Evolutionary conservation across 345 rosid species (phyloP).

Genomic region (Isatis tinctoria): DNA sequence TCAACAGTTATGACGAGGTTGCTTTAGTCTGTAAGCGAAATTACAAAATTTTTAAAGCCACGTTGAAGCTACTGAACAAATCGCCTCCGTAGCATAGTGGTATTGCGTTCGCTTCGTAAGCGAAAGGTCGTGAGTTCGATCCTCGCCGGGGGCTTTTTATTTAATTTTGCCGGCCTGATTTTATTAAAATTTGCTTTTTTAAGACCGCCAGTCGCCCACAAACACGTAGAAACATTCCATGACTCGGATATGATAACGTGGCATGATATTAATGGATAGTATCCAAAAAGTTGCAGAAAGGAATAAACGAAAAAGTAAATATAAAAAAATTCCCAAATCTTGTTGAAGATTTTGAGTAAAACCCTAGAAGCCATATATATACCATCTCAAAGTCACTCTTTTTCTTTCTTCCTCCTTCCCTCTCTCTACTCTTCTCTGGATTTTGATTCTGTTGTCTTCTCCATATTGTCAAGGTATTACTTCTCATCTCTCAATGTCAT

Average conservation of each 20-base stretch:
- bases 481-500: background rate
- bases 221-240: background rate
- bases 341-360: background rate
- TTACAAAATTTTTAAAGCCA: background rate
- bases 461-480: background rate
- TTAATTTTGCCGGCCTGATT: background rate
- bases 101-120: slow-evolving; percentile 99
- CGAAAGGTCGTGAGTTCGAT: slow-evolving; percentile 99
- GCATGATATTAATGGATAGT: background rate
- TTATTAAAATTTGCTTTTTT: background rate
- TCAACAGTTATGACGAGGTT: background rate
- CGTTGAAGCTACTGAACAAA: too few species aligned
- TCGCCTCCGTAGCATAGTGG: slow-evolving; percentile 97
- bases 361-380: slow-evolving; percentile 24
- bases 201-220: background rate
- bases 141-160: slow-evolving; percentile 60
- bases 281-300: background rate
- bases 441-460: background rate
- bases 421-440: background rate
- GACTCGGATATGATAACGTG: background rate
- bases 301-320: background rate
- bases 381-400: background rate
- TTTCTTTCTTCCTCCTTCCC: background rate
- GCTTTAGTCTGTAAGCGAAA: background rate
- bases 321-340: background rate